Base-by-base conservation (phyloP, 805 yeast species). In the Kuraishia cidri region DNA sequence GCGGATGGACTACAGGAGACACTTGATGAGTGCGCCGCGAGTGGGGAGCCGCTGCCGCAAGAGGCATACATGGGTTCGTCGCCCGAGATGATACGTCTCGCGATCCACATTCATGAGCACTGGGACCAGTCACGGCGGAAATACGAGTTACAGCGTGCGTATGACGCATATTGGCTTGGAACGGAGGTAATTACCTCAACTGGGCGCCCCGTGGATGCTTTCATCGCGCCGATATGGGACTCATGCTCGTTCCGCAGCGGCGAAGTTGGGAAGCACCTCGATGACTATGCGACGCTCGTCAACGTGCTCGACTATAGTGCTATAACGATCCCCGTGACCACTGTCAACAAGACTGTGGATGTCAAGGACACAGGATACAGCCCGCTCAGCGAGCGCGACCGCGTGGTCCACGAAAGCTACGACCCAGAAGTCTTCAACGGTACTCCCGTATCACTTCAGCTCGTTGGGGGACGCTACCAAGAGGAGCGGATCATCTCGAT, bases 211-310 rank as follows among this genome's bases (percentile, higher is more conserved):
- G 58, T 79, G 22, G 87, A 80, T 44, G 72, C 69, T 42, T 62
- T 81, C 36, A 50, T 81, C 29, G 62, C 74, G 29, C 87, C 88
- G 76, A 36, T 52, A 76, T 38, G 88, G 80, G 51, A 64, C 68
- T 44, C 84, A 87, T 14, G 66, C 70, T 26, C 69, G 73, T 35
- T 62, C 66, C 0, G 62, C 74, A 56, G 82, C 78, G 40, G 64
- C 79, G 4, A 72, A 79, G 4, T 54, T 72, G 37, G 58, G 52
- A 41, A 80, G 67, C 47, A 28, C 10, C 35, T 33, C 10, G 26
- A 32, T 41, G 23, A 32, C 3, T 37, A 37, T 26, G 30, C 37
- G 5, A 14, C 24, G 12, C 24, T 13, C 5, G 12, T 34, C 10
- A 37, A 37, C 26, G 31, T 29, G 6, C 33, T 37, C 29, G 40